A percentile compares a stretch with the other conserved stretches of the same genome.
Evolutionary conservation across 495 filamentous ascomycete species (phyloP).

Genomic region (Margaritispora aquatica): DNA sequence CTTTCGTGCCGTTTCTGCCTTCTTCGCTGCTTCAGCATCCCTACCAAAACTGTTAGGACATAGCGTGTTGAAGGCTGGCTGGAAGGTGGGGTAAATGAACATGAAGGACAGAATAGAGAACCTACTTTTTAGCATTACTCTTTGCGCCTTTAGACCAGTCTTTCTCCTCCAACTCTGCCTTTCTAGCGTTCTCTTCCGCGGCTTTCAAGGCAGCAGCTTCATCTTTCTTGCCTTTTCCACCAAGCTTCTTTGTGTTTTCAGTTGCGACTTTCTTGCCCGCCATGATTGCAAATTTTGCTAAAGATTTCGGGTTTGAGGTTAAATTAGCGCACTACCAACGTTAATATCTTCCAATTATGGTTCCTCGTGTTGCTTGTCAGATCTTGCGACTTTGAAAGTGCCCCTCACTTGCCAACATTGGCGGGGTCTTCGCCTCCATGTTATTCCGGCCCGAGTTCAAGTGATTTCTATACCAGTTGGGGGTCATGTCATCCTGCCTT

Average conservation of each 20-base stretch:
- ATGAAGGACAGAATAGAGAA: slow-evolving; percentile 6
- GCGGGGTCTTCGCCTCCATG: no score
- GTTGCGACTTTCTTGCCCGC: slow-evolving; percentile 58
- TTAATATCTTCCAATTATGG: no score
- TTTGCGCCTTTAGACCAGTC: slow-evolving; percentile 87
- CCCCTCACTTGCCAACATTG: no score
- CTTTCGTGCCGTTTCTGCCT: slow-evolving; percentile 76
- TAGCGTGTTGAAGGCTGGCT: not conserved
- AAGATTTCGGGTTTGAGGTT: no score
- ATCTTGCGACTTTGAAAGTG: no score
- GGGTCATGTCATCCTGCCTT: no score
- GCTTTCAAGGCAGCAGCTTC: slow-evolving; percentile 75
- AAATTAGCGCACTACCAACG: no score
- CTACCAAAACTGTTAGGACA: slow-evolving; percentile 35
- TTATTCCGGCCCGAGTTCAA: no score
- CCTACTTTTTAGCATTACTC: slow-evolving; percentile 76
- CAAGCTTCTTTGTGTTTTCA: slow-evolving; percentile 83
- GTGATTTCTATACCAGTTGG: no score
- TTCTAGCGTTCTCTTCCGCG: slow-evolving; percentile 62
- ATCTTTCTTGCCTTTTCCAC: slow-evolving; percentile 89
- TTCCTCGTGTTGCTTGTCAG: no score
- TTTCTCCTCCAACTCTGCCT: slow-evolving; percentile 59
- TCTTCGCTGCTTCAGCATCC: slow-evolving; percentile 79
- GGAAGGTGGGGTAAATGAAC: slow-evolving; percentile 5
- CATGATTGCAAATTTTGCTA: slow-evolving; percentile 29